A percentile compares a stretch with the other conserved stretches of the same genome.
Conservation (phyloP, 352 stramenopile species). For the Globisporangium mamillatum region DNA sequence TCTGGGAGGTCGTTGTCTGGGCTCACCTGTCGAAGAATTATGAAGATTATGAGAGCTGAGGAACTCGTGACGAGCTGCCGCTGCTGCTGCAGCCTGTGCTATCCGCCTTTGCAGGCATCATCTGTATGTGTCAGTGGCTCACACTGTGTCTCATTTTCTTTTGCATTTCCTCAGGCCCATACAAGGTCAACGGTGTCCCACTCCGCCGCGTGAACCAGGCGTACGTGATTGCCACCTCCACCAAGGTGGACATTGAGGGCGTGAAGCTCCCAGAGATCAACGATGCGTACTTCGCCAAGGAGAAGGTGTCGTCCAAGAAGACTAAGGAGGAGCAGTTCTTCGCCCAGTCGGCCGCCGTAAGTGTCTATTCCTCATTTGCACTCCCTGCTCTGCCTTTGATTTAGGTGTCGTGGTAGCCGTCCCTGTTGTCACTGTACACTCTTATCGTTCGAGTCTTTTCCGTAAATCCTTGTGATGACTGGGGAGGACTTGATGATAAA, state of each 20-base stretch:
- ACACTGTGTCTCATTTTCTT: not conserved
- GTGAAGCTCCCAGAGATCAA: constrained; percentile 93
- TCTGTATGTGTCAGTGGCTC: not conserved
- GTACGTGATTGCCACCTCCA: constrained; percentile 98
- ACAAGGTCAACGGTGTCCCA: constrained; percentile 99
- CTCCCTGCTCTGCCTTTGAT: not conserved
- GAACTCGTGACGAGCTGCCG: constrained; percentile 28
- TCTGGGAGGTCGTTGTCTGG: constrained; percentile 13
- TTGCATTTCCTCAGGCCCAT: constrained; percentile 82
- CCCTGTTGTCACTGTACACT: constrained; percentile 20
- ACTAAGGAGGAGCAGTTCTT: constrained; percentile 98
- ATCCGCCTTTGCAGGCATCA: not conserved
- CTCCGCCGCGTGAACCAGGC: constrained; percentile 98
- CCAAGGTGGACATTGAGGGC: constrained; percentile 93
- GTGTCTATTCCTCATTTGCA: constrained; percentile 21
- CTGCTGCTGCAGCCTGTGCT: not conserved
- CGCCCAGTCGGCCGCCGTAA: constrained; percentile 83
- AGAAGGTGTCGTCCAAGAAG: constrained; percentile 87
- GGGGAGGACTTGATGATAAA: not conserved
- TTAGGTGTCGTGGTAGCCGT: constrained; percentile 5
- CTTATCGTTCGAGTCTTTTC: not conserved
- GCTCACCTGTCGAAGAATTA: constrained; percentile 50
- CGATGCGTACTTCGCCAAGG: constrained; percentile 97
- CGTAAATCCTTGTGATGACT: constrained; percentile 12
- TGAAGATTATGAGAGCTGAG: constrained; percentile 90